A percentile compares a stretch with the other conserved stretches of the same genome.
Evolutionary conservation across 176 grass and related monocot species (phyloP).

Genomic region (Juncus inflexus): DNA sequence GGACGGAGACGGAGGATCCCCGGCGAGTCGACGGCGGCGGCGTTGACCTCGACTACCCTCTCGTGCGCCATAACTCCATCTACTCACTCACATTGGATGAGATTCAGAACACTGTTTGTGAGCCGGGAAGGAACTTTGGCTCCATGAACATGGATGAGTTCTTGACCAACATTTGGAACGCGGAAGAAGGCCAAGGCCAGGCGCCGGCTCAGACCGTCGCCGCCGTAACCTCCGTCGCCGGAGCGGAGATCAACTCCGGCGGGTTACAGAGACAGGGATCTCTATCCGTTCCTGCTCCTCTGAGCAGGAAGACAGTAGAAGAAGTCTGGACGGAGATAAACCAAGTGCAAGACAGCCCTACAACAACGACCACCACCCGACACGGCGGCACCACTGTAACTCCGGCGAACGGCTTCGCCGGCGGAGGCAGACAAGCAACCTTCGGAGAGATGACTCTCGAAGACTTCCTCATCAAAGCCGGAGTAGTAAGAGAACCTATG

Average conservation of each 20-base stretch:
- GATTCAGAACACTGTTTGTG: constrained; percentile 72
- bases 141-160: constrained; percentile 99
- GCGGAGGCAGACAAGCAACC: constrained; percentile 37
- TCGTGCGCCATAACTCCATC: constrained; percentile 56
- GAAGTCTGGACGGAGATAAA: constrained; percentile 88
- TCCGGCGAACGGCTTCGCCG: constrained; percentile 1
- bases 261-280: constrained; percentile 59
- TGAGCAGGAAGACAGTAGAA: constrained; percentile 84
- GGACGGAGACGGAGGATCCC: background rate
- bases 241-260: background rate
- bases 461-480: constrained; percentile 80
- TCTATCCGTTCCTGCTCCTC: constrained; percentile 42
- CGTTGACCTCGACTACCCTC: constrained; percentile 21
- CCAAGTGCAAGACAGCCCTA: background rate
- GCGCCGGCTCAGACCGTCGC: background rate
- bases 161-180: constrained; percentile 92
- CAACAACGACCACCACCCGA: background rate
- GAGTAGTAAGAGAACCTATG: constrained; percentile 49
- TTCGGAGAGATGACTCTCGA: constrained; percentile 93
- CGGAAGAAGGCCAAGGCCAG: constrained; percentile 57
- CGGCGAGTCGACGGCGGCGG: background rate
- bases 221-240: background rate
- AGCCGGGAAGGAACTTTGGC: constrained; percentile 71
- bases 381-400: constrained; percentile 18
- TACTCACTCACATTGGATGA: constrained; percentile 73